A percentile compares a stretch with the other conserved stretches of the same genome.
These are phyloP conservation scores for Passalora sequoiae DNA, from an alignment of 2,329 filamentous ascomycete species.

Conservation along the genomic window DNA sequence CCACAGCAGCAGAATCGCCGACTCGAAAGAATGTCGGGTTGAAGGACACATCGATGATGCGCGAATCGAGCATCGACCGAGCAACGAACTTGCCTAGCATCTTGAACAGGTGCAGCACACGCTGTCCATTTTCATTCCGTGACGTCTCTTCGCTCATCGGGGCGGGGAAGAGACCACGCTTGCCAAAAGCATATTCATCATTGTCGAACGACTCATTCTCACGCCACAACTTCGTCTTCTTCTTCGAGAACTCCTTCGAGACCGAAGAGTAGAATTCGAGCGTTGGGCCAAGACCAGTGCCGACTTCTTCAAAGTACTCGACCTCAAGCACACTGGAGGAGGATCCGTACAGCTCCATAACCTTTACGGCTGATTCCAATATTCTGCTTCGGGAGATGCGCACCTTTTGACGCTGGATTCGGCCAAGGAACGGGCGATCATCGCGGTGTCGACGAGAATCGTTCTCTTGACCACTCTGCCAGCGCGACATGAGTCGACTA, in stretches of 20 bases:
- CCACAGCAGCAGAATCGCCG: conserved; percentile 64
- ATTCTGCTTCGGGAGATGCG: conserved; percentile 93
- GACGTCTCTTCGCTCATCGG: conserved; percentile 79
- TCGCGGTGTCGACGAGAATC: conserved; percentile 77
- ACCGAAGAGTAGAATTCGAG: conserved; percentile 97
- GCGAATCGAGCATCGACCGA: conserved; percentile 94
- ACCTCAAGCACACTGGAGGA: conserved; percentile 94
- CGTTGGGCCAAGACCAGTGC: conserved; percentile 89
- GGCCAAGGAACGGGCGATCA: conserved; percentile 83
- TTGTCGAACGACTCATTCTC: conserved; percentile 71
- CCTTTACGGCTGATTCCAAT: conserved; percentile 91
- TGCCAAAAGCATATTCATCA: conserved; percentile 79
- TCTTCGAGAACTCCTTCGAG: conserved; percentile 94
- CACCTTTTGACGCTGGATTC: conserved; percentile 94
- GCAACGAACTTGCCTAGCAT: conserved; percentile 96
- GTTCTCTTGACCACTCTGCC: conserved; percentile 87
- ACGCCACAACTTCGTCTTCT: conserved; percentile 94
- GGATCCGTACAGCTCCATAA: conserved; percentile 98
- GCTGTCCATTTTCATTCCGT: conserved; percentile 71
- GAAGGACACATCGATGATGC: conserved; percentile 96
- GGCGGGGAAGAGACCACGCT: conserved; percentile 81
- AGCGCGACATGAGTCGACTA: conserved; percentile 91
- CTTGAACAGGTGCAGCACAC: conserved; percentile 81
- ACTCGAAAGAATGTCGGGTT: conserved; percentile 98
- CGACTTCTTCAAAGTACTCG: conserved; percentile 98